Conservation (phyloP, 108 stramenopile species). For the Cyclostephanos tholiformis region DNA sequence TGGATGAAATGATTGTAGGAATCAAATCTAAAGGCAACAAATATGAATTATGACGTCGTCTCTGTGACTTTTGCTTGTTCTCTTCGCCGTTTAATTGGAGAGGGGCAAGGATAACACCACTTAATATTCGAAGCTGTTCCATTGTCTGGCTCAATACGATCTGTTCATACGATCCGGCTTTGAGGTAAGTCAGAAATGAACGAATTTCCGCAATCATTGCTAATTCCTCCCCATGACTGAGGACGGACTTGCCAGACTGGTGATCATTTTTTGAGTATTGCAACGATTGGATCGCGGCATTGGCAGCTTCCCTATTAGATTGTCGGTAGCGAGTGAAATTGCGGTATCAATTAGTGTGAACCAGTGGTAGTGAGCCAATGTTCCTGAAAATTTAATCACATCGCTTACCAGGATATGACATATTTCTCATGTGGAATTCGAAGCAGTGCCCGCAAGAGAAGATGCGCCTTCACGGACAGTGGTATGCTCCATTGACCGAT, state of each 20-base stretch:
- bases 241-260: background rate
- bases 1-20: constrained; percentile 25
- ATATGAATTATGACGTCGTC: constrained; percentile 17
- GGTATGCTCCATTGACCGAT: background rate
- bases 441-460: constrained; percentile 31
- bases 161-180: background rate
- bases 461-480: constrained; percentile 26
- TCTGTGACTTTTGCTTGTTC: background rate
- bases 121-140: constrained; percentile 4
- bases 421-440: constrained; percentile 3
- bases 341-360: background rate
- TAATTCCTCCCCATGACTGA: constrained; percentile 30
- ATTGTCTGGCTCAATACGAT: constrained; percentile 6
- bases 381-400: background rate
- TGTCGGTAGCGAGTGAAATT: background rate
- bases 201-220: constrained; percentile 43
- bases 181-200: constrained; percentile 18
- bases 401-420: constrained; percentile 24
- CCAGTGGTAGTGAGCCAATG: background rate
- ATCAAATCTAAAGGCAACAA: constrained; percentile 35
- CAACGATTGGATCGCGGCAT: background rate
- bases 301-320: background rate
- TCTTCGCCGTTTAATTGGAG: constrained; percentile 12
- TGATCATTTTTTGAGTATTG: constrained; percentile 1
- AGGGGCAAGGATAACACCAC: constrained; percentile 23